Evolutionary conservation across 257 asterid species (phyloP).

Genomic region (Nicotiana attenuata): DNA sequence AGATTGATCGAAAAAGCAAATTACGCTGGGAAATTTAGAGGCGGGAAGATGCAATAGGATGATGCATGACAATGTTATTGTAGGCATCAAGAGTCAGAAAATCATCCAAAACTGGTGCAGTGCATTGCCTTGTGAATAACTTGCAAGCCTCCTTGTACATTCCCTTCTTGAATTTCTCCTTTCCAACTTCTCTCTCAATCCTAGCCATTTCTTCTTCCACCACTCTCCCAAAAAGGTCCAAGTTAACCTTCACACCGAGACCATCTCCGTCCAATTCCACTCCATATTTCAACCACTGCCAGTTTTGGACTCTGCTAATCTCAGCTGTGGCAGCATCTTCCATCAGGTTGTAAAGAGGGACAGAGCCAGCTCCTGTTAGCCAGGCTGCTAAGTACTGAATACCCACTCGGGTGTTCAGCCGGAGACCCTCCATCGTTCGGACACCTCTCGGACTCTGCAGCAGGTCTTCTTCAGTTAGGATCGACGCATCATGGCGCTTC

Average conservation of each 20-base stretch:
- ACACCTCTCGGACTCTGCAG: conserved; percentile 66
- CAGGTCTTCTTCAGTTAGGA: conserved; percentile 57
- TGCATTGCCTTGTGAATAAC: conserved; percentile 78
- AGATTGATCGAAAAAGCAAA: neutral
- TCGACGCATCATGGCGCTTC: conserved; percentile 57
- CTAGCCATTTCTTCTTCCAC: conserved; percentile 92
- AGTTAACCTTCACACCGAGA: conserved; percentile 62
- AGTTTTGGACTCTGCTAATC: conserved; percentile 92
- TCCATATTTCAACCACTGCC: conserved; percentile 88
- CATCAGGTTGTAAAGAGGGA: conserved; percentile 95
- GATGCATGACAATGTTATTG: conserved; percentile 57
- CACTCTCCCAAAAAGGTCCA: conserved; percentile 72
- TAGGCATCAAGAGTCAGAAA: conserved; percentile 86
- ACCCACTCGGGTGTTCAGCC: conserved; percentile 87
- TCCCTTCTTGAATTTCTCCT: conserved; percentile 64
- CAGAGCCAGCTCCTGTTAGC: conserved; percentile 84
- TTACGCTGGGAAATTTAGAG: conserved; percentile 27
- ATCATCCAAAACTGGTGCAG: conserved; percentile 58
- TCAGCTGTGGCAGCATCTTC: conserved; percentile 99
- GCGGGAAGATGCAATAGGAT: conserved; percentile 46
- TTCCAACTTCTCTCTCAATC: conserved; percentile 76
- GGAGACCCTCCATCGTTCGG: conserved; percentile 86
- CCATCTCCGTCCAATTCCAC: conserved; percentile 86
- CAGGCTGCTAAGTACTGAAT: conserved; percentile 90
- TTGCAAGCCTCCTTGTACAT: conserved; percentile 76